Evolutionary conservation across 768 basidiomycete species (phyloP).

Genomic region (Rhodotorula toruloides): DNA sequence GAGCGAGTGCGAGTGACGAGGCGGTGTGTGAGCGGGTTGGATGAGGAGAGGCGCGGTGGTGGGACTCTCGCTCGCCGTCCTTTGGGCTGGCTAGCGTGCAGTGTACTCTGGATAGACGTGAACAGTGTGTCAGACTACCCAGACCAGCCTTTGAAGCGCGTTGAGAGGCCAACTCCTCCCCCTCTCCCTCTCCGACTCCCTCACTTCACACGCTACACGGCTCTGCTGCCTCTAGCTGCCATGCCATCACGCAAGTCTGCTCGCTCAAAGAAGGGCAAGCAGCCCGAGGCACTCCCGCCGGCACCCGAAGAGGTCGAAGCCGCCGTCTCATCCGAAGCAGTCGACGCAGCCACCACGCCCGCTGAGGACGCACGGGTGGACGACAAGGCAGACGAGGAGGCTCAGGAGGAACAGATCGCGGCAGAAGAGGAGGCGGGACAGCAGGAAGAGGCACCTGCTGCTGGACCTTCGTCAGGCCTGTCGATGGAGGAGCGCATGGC

Average conservation of each 20-base stretch:
- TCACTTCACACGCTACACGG: background rate
- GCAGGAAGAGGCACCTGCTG: background rate
- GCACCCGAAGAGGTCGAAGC: conserved; percentile 28
- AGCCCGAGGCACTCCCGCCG: conserved; percentile 5
- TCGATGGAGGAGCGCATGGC: conserved; percentile 67
- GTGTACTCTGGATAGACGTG: no score
- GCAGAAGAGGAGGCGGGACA: background rate
- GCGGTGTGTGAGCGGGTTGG: no score
- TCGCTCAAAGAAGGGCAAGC: background rate
- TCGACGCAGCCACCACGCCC: background rate
- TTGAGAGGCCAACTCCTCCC: background rate
- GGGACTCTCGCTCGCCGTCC: no score
- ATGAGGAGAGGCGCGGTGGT: no score
- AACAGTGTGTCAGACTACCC: no score
- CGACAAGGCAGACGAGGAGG: conserved; percentile 14
- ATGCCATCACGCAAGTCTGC: conserved; percentile 25
- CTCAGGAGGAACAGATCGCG: conserved; percentile 7
- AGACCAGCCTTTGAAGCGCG: no score
- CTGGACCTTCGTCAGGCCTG: background rate
- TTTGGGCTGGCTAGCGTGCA: no score
- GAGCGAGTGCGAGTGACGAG: no score
- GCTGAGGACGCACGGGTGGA: background rate
- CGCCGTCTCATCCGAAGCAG: no score
- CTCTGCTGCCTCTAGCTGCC: no score
- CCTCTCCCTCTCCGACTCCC: background rate